Evolutionary conservation across 202 grass and related monocot genomes (phyloP), one percentile per base, ranked within the genome.

Genomic region (Alloteropsis angusta): DNA sequence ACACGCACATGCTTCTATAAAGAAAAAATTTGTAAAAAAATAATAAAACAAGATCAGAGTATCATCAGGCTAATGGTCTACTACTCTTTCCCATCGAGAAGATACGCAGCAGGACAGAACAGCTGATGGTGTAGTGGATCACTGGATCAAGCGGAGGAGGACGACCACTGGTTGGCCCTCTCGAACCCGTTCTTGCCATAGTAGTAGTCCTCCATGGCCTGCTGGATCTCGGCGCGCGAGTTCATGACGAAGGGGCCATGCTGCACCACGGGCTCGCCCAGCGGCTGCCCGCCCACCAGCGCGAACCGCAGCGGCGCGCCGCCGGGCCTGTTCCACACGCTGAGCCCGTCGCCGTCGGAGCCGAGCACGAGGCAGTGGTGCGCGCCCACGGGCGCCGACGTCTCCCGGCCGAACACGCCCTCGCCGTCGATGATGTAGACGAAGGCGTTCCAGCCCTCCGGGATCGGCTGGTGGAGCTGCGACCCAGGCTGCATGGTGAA

Each of bases 361-460:
- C 89, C 79, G 7, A 97, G 82, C 17, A 92, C 85, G 18, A 97
- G 36, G 71, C 88, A 90, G 76, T 92, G 83, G 88, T 97, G 94
- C 14, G 84, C 83, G 17, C 44, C 0, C 22, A 50, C 65, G 0
- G 89, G 78, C 0, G 71, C 23, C 0, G 87, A 38, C 1, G 36
- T 43, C 75, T 90, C 83, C 0, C 67, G 60, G 0, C 91, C 87
- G 36, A 97, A 94, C 41, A 83, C 59, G 11, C 94, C 94, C 80
- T 97, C 91, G 13, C 94, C 94, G 44, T 90, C 87, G 45, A 97
- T 69, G 80, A 94, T 68, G 85, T 97, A 97, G 5, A 88, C 85
- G 64, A 90, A 97, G 58, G 91, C 88, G 77, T 90, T 97, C 94
- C 95, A 98, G 2, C 75, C 79, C 56, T 92, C 85, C 0, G 89